Evolutionary conservation across 257 asterid genomes (phyloP), one percentile per base, ranked within the genome.

Genomic region (Galeopsis tetrahit): DNA sequence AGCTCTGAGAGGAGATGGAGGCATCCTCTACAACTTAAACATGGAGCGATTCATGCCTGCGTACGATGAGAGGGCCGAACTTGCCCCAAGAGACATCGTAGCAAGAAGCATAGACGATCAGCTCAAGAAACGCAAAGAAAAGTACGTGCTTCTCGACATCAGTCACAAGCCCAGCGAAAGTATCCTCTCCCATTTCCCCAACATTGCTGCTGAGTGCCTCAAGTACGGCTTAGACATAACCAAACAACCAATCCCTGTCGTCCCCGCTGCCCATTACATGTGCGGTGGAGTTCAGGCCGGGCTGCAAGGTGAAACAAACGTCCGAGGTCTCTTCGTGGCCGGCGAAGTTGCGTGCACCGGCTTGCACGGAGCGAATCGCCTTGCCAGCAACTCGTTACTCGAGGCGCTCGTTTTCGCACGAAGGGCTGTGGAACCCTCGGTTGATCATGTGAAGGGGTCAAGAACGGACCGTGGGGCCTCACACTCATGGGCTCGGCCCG

Each of bases 321-420:
- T 95, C 14, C 63, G 10, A 28, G 97, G 99, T 7, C 96, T 95
- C 67, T 95, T 79, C 6, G 96, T 95, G 55, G 97, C 99, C 0
- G 99, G 99, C 6, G 99, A 95, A 77, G 99, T 90, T 31, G 99
- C 99, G 0, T 95, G 99, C 70, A 95, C 99, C 0, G 99, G 99
- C 63, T 58, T 95, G 69, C 99, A 95, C 7, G 98, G 99, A 3
- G 98, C 99, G 2, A 95, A 92, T 71, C 84, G 99, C 3, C 92
- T 95, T 3, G 99, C 99, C 5, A 90, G 97, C 89, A 95, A 95
- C 81, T 95, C 98, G 0, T 58, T 95, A 75, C 94, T 90, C 1
- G 99, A 95, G 83, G 99, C 98, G 5, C 88, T 95, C 1, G 99
- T 95, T 2, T 95, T 95, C 49, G 99, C 99, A 4, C 78, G 97